Evolutionary conservation across 2,329 filamentous ascomycete species (phyloP).

Genomic region (Trichoderma pleuroti): DNA sequence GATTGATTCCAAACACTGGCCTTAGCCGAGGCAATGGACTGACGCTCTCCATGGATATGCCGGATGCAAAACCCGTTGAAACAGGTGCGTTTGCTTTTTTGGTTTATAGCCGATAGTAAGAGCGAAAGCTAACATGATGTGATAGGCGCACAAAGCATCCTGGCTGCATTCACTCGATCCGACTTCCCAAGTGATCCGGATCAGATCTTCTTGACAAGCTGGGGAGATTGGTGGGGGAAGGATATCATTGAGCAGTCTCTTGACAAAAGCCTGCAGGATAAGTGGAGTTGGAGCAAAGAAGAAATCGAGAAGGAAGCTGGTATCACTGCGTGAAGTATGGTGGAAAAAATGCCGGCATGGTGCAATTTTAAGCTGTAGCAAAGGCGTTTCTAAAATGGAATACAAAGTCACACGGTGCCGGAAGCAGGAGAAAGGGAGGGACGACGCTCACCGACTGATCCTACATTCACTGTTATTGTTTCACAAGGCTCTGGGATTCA

Average conservation of each 20-base stretch:
- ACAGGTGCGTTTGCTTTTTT: conserved; percentile 37
- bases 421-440: neutral
- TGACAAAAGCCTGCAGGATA: conserved; percentile 48
- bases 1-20: conserved; percentile 48
- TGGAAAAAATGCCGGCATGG: neutral
- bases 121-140: neutral
- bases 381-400: too few species aligned
- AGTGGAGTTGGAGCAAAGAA: conserved; percentile 48
- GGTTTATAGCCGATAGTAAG: neutral
- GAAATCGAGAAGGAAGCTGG: conserved; percentile 45
- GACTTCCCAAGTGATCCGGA: conserved; percentile 51
- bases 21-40: conserved; percentile 33
- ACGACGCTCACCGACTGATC: neutral
- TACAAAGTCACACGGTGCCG: neutral
- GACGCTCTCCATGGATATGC: conserved; percentile 30
- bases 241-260: conserved; percentile 39
- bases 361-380: neutral
- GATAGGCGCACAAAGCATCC: conserved; percentile 42
- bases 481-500: neutral
- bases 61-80: conserved; percentile 46
- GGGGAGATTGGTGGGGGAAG: conserved; percentile 55
- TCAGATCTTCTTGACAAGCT: conserved; percentile 52
- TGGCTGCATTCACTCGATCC: conserved; percentile 41
- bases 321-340: neutral
- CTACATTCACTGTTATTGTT: conserved; percentile 1